phyloP scores from a whole-genome alignment of 2,329 filamentous ascomycete genomes.

The Aspergillus novoparasiticus region DNA sequence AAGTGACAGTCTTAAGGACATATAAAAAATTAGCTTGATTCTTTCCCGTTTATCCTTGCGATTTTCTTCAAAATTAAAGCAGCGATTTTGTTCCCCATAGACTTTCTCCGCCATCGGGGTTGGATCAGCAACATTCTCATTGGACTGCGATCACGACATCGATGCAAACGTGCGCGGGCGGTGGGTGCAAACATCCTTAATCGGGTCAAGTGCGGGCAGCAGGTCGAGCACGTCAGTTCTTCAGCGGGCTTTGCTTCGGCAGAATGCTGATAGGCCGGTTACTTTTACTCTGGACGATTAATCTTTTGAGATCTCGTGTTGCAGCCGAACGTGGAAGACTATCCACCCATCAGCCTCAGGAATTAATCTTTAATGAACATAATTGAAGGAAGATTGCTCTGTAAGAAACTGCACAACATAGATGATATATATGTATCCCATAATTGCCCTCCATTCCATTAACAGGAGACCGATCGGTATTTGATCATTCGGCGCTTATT shows the following conservation, averaged over 20 bases:
- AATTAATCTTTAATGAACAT: not conserved
- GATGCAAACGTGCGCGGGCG: constrained; percentile 34
- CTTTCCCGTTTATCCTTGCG: constrained; percentile 16
- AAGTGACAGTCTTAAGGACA: constrained; percentile 10
- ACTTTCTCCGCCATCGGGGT: constrained; percentile 40
- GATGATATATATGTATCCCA: not conserved
- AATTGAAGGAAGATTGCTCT: not conserved
- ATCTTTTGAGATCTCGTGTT: not conserved
- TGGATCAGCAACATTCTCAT: constrained; percentile 40
- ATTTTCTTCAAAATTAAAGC: constrained; percentile 10
- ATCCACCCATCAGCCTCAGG: not conserved
- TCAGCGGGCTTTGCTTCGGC: constrained; percentile 27
- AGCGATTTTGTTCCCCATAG: constrained; percentile 13
- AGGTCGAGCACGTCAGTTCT: constrained; percentile 32
- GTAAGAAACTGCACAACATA: not conserved
- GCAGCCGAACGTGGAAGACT: not conserved
- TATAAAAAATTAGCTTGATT: constrained; percentile 11
- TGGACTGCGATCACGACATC: constrained; percentile 51
- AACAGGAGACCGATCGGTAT: not conserved
- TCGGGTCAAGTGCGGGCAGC: constrained; percentile 30
- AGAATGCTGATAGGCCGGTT: not conserved
- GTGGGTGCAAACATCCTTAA: constrained; percentile 33
- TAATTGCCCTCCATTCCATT: not conserved
- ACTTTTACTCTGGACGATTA: not conserved
- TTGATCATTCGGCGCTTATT: not conserved